Base-by-base conservation (phyloP, 2,329 filamentous ascomycete genomes). In the Pseudonectria foliicola region DNA sequence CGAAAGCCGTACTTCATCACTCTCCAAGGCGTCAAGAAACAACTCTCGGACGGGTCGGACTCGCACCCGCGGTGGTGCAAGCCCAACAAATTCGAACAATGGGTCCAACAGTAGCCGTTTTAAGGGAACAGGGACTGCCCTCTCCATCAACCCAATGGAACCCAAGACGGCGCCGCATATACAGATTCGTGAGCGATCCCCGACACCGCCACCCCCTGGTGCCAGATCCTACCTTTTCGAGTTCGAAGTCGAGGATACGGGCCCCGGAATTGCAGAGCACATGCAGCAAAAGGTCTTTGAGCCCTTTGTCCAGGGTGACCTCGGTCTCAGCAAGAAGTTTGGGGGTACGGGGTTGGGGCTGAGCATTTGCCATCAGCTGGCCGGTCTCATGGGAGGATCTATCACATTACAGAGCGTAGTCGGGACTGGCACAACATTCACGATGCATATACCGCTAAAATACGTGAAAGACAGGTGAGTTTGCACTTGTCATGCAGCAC, bases 261-360 rank as follows among this genome's bases (percentile, higher is more conserved):
- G 89, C 0, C 88, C 87, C 1, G 89, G 89, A 18, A 94, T 95
- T 37, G 77, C 86, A 0, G 74, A 80, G 6, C 66, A 82, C 44
- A 75, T 93, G 58, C 86, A 88, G 48, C 70, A 85, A 37, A 81
- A 81, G 46, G 86, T 95, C 8, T 95, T 95, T 55, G 89, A 95
- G 57, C 89, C 89, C 1, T 95, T 95, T 53, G 85, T 95, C 0
- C 89, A 95, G 59, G 89, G 85, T n/a, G 88, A 95, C 54, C 65
- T 92, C 2, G 85, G 87, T 1, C 64, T 95, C 12, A 93, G 84
- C 64, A 93, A 87, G 59, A 92, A 92, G 53, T 93, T 82, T 54
- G 87, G 87, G 13, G 89, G 89, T 12, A 95, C 89, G 1, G 89
- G 89, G 4, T 66, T 95, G 2, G 89, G 89, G 2, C 60, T 95